Evolutionary conservation across 1,139 yeast genomes (phyloP), one percentile per base, ranked within the genome.

Genomic region (Debaryomyces sp.): DNA sequence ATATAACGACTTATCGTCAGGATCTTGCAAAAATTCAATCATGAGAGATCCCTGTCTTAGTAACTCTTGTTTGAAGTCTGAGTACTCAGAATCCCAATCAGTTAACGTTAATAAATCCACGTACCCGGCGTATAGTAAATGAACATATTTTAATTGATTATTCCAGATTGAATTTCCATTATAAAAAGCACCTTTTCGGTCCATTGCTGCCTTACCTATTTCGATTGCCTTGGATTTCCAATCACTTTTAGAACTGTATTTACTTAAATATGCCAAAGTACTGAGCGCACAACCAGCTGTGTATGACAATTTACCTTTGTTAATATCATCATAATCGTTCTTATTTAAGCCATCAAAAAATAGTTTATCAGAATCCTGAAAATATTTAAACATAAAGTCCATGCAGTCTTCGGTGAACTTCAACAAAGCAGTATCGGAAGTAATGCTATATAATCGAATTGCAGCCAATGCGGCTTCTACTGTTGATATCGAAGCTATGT

Each of bases 401-500:
- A 70, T 51, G 34, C 62, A 57, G 8, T 56, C 41, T 38, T 51
- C 55, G 15, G 62, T 54, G 41, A 61, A 63, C 3, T 41, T 49
- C 13, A 60, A 30, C 39, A 57, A 53, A 9, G 45, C 49, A 3
- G 50, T 40, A 23, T 62, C 56, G 5, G 49, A 37, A 3, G 51
- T 52, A 13, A 54, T 41, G 5, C 54, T 56, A 48, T 67, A 60
- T 13, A 69, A 51, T 46, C 61, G 60, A 21, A 70, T 53, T 1
- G 76, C 71, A 2, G 75, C 70, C 44, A 71, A 56, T 0, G 73
- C 76, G 1, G 68, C 62, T 52, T 71, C 77, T 6, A 63, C 52
- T 5, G 66, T 66, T 5, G 76, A 71, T 33, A 71, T 71, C 50
- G 69, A 68, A 1, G 76, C 70, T 24, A 71, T 56, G 54, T 71